Base-by-base conservation (phyloP, 179 eudicot species). In the Silene vulgaris region DNA sequence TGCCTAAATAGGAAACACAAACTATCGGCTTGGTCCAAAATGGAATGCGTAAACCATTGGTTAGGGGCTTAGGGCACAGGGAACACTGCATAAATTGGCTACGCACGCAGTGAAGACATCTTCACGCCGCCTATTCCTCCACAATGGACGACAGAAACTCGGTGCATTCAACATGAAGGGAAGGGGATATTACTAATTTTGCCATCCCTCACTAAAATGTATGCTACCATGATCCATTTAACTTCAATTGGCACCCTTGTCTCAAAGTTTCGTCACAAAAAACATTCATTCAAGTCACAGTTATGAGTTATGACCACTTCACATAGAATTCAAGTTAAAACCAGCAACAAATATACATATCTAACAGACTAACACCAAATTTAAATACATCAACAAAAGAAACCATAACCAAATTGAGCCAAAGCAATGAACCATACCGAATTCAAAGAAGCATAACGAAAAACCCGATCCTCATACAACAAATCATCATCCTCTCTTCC, bases 391-490 rank as follows among this genome's bases (percentile, higher is more conserved):
- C 48, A 63, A 62, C 48, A 77, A 28, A 4, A 19, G 0, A 76
- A 61, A 13, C 12, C 45, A 35, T 7, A 73, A 32, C 56, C 45
- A 45, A 66, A 71, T 12, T 60, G 30, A 13, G 56, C n/a, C 0
- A 74, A 26, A 23, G 26, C 14, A 1, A 19, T 11, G n/a, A 54
- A 26, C 37, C 88, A 82, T 80, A 96, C 99, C 79, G 98, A 96
- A 86, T 93, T 93, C 37, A 80, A 50, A 1, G 98, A 96, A 69
- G 99, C 98, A 77, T 80, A 96, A 28, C 84, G 90, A 74, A 96
- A 96, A 78, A 93, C 90, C 52, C 96, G 90, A 57, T 96, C 98
- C 82, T 96, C 98, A 75, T 90, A 96, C 72, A 96, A 76, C 87
- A 96, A 75, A 79, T 82, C 85, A 79, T 82, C 85, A 11, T 93